Percentiles rank a stretch among this genome's conserved stretches.
Conservation (phyloP, 805 yeast species). For the Danielia reshetovae region DNA sequence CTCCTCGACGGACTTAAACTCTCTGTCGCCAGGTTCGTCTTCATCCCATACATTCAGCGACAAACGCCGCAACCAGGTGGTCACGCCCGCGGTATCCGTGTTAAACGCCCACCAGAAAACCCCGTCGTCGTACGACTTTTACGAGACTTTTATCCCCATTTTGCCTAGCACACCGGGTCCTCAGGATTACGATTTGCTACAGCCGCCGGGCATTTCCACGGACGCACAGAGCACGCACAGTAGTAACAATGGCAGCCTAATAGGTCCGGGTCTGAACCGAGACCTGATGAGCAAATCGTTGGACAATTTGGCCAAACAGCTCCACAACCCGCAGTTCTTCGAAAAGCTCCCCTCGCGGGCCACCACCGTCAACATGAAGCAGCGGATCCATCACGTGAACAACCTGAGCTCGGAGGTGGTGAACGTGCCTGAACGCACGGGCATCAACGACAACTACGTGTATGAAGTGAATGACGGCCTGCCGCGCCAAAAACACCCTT, state of each 20-base stretch:
- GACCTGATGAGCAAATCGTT: conserved; percentile 15
- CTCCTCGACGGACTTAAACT: not conserved
- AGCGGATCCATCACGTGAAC: conserved; percentile 11
- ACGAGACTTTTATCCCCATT: conserved; percentile 40
- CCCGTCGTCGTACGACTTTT: conserved; percentile 37
- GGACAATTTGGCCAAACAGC: conserved; percentile 39
- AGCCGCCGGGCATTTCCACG: conserved; percentile 10
- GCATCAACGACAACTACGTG: conserved; percentile 32
- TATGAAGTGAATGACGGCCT: conserved; percentile 15
- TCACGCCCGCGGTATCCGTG: not conserved
- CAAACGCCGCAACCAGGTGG: conserved; percentile 1
- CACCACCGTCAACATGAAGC: conserved; percentile 20
- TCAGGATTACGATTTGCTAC: not conserved
- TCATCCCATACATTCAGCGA: not conserved
- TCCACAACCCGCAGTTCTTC: conserved; percentile 31
- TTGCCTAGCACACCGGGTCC: conserved; percentile 15
- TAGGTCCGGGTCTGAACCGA: conserved; percentile 5
- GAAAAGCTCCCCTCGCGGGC: conserved; percentile 37
- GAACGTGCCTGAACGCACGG: conserved; percentile 15
- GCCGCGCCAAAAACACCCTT: conserved; percentile 7
- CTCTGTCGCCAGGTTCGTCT: not conserved
- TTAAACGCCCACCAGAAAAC: conserved; percentile 12
- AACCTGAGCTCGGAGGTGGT: conserved; percentile 27
- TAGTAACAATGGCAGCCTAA: conserved; percentile 5
- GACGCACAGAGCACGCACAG: conserved; percentile 11